Base-by-base conservation (phyloP, 257 asterid species). In the Orobanche coerulescens region DNA sequence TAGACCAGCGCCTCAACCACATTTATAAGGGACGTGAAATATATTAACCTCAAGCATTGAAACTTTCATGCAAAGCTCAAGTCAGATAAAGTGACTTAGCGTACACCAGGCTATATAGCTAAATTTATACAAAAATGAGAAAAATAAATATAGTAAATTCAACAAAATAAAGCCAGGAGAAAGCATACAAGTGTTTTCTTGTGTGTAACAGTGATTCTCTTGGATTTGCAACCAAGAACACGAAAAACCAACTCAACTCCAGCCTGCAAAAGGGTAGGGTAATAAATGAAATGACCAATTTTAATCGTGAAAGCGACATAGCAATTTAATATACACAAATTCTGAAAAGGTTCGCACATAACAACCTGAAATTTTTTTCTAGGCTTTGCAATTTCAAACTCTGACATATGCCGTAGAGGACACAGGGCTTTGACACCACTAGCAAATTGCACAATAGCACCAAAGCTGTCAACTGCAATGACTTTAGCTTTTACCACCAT, bases 391-490 rank as follows among this genome's bases (percentile, higher is more conserved):
- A 86, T 93, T 75, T 93, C 99, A 72, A 89, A 81, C 84, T 93
- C 99, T 42, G 99, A 89, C 99, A 93, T 93, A 73, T 93, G 99
- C 16, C 99, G 95, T 67, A 93, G 97, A 67, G 99, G 99, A 58
- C 99, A 93, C 6, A 86, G 91, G n/a, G 97, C 97, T 77, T 93
- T 93, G 68, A 93, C 83, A 24, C 97, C 96, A 73, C 95, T 80
- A 42, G 92, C 78, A 70, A 88, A 81, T 73, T 86, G 95, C 71
- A 93, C 95, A 68, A 89, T 83, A 61, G 97, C 94, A 71, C 96
- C 99, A 70, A 83, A 93, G 64, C 79, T 76, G 71, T 86, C 88
- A 23, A 84, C 92, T 55, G 79, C 69, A 65, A 84, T 76, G 57
- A 89, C 94, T 83, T 89, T 93, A 68, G 85, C 99, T 73, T 89